Evolutionary conservation across 306 rosid genomes (phyloP).

Genomic region (Psophocarpus tetragonolobus): DNA sequence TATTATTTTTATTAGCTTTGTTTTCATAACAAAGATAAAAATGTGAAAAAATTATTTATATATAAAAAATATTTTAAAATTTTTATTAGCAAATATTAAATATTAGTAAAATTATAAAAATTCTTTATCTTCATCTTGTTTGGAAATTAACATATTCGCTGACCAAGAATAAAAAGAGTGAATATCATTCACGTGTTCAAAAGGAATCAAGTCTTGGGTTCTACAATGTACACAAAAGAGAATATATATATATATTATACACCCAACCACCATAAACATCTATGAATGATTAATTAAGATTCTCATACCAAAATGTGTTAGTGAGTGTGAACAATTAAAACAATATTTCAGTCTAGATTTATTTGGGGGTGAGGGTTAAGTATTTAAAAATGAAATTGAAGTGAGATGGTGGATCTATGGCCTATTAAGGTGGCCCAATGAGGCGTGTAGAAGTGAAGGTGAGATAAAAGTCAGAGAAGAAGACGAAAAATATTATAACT

Average conservation of each 20-base stretch:
- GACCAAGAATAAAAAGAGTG: background rate
- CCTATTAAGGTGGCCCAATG: conserved; percentile 6
- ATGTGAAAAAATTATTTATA: no score
- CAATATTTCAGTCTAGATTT: no score
- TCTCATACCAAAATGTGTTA: background rate
- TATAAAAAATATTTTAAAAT: no score
- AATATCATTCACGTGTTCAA: background rate
- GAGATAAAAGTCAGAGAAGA: background rate
- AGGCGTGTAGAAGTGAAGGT: conserved; percentile 8
- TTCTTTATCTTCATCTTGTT: background rate
- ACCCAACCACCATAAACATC: background rate
- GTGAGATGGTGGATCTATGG: conserved; percentile 10
- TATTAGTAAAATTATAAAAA: no score
- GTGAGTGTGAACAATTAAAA: background rate
- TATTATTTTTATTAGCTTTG: no score
- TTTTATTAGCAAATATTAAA: no score
- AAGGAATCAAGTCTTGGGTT: background rate
- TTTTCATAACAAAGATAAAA: no score
- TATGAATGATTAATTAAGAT: background rate
- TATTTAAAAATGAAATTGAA: background rate
- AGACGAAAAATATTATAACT: background rate
- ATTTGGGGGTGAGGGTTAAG: background rate
- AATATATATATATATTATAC: no score
- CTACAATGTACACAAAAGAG: background rate
- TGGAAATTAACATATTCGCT: background rate